A percentile compares a stretch with the other conserved stretches of the same genome.
These are phyloP conservation scores for Mortierella sp. DNA, from an alignment of 371 early-diverging fungal species.

Conservation along the genomic window DNA sequence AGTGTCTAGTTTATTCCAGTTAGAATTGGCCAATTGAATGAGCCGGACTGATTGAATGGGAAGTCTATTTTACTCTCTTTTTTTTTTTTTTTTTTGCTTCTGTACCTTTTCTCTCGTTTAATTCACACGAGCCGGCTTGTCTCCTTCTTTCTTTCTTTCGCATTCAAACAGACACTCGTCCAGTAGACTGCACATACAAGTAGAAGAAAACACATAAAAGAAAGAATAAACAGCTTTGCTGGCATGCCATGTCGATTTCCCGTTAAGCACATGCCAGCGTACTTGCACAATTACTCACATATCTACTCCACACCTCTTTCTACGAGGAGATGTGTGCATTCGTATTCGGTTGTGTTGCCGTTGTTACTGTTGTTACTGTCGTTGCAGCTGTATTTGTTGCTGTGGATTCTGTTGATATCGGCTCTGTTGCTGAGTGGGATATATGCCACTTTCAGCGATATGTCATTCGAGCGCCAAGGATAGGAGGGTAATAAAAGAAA, in stretches of 20 bases:
- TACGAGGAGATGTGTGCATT: background rate
- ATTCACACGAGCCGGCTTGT: background rate
- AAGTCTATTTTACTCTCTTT: background rate
- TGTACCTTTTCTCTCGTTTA: background rate
- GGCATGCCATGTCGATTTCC: background rate
- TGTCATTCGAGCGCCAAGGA: no score
- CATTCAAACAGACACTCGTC: background rate
- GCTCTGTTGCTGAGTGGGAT: no score
- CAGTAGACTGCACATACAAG: no score
- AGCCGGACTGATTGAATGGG: background rate
- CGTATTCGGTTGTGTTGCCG: no score
- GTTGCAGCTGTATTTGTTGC: no score
- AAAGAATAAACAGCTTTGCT: background rate
- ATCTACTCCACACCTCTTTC: background rate
- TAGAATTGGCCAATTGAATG: conserved; percentile 4
- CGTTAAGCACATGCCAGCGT: background rate
- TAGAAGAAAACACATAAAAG: background rate
- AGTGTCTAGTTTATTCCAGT: background rate
- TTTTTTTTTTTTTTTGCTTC: no score
- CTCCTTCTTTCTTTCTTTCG: background rate
- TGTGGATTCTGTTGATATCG: no score
- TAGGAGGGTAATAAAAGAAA: no score
- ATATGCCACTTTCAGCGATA: no score
- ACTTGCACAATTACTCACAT: background rate
- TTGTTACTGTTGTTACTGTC: no score